Conservation (phyloP, 306 rosid genomes). For the Amphicarpaea edgeworthii region DNA sequence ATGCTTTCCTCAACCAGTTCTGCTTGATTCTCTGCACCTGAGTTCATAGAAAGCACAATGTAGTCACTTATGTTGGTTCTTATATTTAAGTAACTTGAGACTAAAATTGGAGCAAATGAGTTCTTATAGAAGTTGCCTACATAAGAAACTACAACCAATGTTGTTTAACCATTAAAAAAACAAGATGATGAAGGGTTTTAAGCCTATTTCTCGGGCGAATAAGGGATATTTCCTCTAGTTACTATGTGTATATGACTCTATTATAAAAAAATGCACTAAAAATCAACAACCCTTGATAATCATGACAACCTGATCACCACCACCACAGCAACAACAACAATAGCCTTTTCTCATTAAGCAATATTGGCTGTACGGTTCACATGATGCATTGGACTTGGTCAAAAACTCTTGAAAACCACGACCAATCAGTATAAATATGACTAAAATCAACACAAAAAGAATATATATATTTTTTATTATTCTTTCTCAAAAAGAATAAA, state of each 20-base stretch:
- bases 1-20: conserved; percentile 97
- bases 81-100: neutral
- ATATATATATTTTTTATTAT: neutral
- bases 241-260: neutral
- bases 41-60: conserved; percentile 32
- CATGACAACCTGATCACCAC: neutral
- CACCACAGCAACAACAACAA: neutral
- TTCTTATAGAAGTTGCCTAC: neutral
- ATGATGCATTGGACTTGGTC: neutral
- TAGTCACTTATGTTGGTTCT: neutral
- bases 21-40: conserved; percentile 82
- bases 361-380: neutral
- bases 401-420: conserved; percentile 1
- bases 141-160: neutral
- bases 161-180: neutral
- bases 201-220: conserved; percentile 21
- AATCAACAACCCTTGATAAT: conserved; percentile 17
- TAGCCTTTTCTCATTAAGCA: neutral
- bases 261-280: conserved; percentile 20
- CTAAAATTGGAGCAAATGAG: neutral
- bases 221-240: conserved; percentile 19
- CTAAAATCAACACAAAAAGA: conserved; percentile 22
- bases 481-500: too few relatives aligned
- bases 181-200: conserved; percentile 15
- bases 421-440: conserved; percentile 22